These are phyloP conservation scores for Agrostemma githago DNA, from an alignment of 148 eudicot genomes.

Conservation along the genomic window DNA sequence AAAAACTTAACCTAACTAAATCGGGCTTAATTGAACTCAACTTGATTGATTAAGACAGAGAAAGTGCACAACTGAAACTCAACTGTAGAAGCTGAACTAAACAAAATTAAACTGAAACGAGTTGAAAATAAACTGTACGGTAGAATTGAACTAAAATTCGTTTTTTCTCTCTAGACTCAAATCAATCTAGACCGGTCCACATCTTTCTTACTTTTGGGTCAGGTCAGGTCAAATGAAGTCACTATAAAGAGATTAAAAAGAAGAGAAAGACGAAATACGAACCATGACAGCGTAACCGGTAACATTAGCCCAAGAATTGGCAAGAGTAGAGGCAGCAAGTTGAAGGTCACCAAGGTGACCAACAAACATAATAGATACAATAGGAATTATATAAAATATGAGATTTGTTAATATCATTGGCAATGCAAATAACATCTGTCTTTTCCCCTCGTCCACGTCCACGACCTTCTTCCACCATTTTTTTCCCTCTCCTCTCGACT, in stretches of 20 bases:
- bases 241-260: neutral
- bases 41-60: too few species aligned
- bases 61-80: too few species aligned
- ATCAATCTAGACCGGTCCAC: too few species aligned
- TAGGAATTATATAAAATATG: constrained; percentile 48
- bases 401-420: constrained; percentile 76
- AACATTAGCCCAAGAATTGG: constrained; percentile 78
- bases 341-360: constrained; percentile 80
- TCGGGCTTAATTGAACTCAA: too few species aligned
- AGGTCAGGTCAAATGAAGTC: neutral
- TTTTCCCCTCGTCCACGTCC: constrained; percentile 54
- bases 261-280: neutral
- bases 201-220: neutral
- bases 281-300: constrained; percentile 81
- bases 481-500: neutral
- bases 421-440: constrained; percentile 46
- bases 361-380: constrained; percentile 73
- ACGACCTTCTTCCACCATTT: constrained; percentile 29
- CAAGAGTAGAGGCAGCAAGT: constrained; percentile 77
- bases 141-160: too few species aligned
- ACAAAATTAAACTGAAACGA: too few species aligned
- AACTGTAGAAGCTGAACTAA: too few species aligned
- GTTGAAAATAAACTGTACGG: too few species aligned
- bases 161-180: too few species aligned
- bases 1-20: too few species aligned